A percentile compares a stretch with the other conserved stretches of the same genome.
phyloP scores from a whole-genome alignment of 1,284 basidiomycete species.

The Gymnopus androsaceus region DNA sequence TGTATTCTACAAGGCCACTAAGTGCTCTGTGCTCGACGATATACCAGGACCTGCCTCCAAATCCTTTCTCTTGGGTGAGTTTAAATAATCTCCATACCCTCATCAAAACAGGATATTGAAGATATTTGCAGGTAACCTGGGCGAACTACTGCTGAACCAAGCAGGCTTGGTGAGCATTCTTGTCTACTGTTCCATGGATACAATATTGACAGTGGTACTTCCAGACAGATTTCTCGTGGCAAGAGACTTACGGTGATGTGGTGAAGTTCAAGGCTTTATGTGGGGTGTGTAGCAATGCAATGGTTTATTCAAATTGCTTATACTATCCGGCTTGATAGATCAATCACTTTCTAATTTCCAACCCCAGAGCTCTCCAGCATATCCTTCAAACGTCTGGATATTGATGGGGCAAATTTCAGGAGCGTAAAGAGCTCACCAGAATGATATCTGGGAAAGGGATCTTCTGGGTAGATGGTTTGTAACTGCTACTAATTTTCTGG shows the following conservation, averaged over 20 bases:
- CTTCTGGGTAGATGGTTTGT: conserved; percentile 44
- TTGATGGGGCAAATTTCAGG: conserved; percentile 38
- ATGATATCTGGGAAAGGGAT: conserved; percentile 39
- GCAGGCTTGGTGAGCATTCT: conserved; percentile 12
- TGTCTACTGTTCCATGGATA: too few species aligned
- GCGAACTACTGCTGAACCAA: conserved; percentile 12
- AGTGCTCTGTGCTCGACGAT: background rate
- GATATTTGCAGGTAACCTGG: conserved; percentile 5
- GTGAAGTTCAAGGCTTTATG: conserved; percentile 13
- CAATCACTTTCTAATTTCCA: conserved; percentile 26
- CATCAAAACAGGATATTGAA: background rate
- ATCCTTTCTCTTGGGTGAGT: conserved; percentile 10
- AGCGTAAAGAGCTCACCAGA: conserved; percentile 31
- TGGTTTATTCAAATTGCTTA: background rate
- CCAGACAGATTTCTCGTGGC: conserved; percentile 15
- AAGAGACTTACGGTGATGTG: conserved; percentile 14
- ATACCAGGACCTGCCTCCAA: conserved; percentile 12
- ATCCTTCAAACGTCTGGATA: conserved; percentile 42
- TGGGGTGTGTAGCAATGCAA: background rate
- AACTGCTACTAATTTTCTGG: background rate
- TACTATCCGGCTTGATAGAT: background rate
- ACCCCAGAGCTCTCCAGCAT: conserved; percentile 46
- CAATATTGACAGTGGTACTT: background rate
- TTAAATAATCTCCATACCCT: background rate
- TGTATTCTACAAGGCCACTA: conserved; percentile 10